Percentiles rank a stretch among this genome's conserved stretches.
Evolutionary conservation across 129 eudicot species (phyloP).

Genomic region (sunflower (Helianthus annuus)): HanXRQr2.0-SUNRISE NC_035437.2:134443078-134443577

Average conservation of each 20-base stretch:
- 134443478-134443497: conserved; percentile 28
- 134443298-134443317: conserved; percentile 29
- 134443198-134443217: conserved; percentile 42
- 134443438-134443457: conserved; percentile 53
- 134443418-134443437: conserved; percentile 52
- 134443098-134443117: not conserved
- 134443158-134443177: conserved; percentile 71
- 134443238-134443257: too few relatives aligned
- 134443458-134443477: conserved; percentile 31
- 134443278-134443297: not conserved
- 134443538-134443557: not conserved
- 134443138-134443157: conserved; percentile 76
- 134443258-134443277: too few relatives aligned
- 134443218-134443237: conserved; percentile 7
- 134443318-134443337: conserved; percentile 43
- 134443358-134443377: conserved; percentile 68
- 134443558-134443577: conserved; percentile 1
- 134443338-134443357: conserved; percentile 54
- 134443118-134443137: conserved; percentile 22
- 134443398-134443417: conserved; percentile 60
- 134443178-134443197: conserved; percentile 76
- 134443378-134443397: conserved; percentile 62
- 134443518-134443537: not conserved
- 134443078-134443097: conserved; percentile 67
- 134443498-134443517: conserved; percentile 20